phyloP scores from a whole-genome alignment of 768 basidiomycete species.

The Dictyophora rubrovolvata region DNA sequence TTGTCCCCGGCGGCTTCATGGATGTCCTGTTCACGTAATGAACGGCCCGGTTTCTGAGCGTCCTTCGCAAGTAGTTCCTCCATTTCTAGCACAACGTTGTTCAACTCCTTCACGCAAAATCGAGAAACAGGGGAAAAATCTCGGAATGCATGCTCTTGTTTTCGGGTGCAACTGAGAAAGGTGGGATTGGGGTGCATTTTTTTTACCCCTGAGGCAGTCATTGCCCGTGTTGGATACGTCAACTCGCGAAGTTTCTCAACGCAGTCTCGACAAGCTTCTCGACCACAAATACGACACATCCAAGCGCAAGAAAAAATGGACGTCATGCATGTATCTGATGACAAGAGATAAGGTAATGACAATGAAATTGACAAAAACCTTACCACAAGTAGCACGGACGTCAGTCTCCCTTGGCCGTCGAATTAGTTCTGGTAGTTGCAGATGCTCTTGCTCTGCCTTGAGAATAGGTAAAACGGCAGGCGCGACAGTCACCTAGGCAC shows the following conservation, averaged over 20 bases:
- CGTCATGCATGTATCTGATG: conserved; percentile 85
- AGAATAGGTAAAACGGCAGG: conserved; percentile 58
- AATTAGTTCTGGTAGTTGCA: conserved; percentile 47
- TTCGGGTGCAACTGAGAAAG: conserved; percentile 61
- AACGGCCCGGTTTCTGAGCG: not conserved
- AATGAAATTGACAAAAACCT: conserved; percentile 16
- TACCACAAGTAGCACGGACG: conserved; percentile 79
- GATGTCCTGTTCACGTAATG: conserved; percentile 7
- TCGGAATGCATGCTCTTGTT: conserved; percentile 55
- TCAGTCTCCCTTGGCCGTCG: conserved; percentile 70
- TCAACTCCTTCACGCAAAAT: conserved; percentile 56
- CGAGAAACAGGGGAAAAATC: conserved; percentile 77
- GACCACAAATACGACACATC: conserved; percentile 86
- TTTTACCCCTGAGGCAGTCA: conserved; percentile 37
- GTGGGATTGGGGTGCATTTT: conserved; percentile 59
- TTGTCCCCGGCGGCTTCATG: not conserved
- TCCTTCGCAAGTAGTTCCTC: conserved; percentile 33
- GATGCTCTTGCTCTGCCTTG: conserved; percentile 52
- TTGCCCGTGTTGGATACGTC: conserved; percentile 42
- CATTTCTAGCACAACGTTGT: conserved; percentile 60
- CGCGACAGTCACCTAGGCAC: conserved; percentile 52
- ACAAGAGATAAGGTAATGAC: not conserved
- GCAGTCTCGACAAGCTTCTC: conserved; percentile 84
- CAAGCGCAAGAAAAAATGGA: conserved; percentile 84
- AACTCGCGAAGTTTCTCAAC: conserved; percentile 57